These are phyloP conservation scores for Arthroderma uncinatum DNA, from an alignment of 2,329 filamentous ascomycete species.

Conservation along the genomic window DNA sequence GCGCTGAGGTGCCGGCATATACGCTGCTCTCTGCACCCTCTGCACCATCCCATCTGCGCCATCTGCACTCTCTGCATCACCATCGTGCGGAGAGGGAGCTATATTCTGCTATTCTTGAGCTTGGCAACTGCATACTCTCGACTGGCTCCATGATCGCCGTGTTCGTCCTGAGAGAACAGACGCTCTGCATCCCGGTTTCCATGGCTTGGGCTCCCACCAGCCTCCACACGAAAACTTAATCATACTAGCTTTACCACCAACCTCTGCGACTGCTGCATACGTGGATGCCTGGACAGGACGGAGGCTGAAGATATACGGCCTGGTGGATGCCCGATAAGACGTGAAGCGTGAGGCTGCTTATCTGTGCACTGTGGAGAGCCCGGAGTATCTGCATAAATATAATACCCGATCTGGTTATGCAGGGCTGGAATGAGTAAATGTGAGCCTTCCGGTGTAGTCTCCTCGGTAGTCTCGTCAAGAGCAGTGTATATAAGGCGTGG, in stretches of 20 bases:
- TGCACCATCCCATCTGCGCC: not conserved
- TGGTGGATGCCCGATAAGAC: too few species aligned
- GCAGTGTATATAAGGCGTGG: too few species aligned
- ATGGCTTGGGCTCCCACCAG: too few species aligned
- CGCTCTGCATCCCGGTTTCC: not conserved
- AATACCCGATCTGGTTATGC: too few species aligned
- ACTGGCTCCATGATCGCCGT: not conserved
- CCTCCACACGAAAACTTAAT: not conserved
- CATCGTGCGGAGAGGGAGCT: not conserved
- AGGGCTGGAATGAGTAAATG: too few species aligned
- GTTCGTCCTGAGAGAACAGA: not conserved
- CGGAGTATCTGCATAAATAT: too few species aligned
- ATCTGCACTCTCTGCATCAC: not conserved
- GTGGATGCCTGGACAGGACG: not conserved
- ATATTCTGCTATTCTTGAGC: not conserved
- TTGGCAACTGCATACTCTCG: not conserved
- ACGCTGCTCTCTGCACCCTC: not conserved
- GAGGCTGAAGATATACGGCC: not conserved
- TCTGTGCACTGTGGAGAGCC: too few species aligned
- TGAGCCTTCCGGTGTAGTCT: too few species aligned
- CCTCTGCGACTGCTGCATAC: not conserved
- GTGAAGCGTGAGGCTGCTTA: too few species aligned
- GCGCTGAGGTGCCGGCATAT: not conserved
- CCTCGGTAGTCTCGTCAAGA: too few species aligned
- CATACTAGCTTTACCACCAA: not conserved